phyloP scores from a whole-genome alignment of 2,329 filamentous ascomycete genomes.

The Cryphonectria naterciae region DNA sequence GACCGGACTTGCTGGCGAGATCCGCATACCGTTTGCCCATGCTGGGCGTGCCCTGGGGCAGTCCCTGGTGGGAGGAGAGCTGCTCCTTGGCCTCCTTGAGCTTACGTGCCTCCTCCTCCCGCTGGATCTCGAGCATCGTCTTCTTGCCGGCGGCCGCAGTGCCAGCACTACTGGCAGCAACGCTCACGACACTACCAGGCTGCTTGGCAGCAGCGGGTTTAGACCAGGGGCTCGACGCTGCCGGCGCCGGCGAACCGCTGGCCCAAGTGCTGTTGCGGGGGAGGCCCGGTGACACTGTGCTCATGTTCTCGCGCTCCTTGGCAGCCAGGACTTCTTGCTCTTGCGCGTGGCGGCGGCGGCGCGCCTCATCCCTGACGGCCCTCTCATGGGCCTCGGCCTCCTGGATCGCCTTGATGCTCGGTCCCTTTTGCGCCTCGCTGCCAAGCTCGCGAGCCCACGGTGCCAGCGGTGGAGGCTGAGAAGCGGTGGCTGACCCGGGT shows the following conservation, averaged over 20 bases:
- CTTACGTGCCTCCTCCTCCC: constrained; percentile 91
- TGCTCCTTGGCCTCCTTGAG: constrained; percentile 63
- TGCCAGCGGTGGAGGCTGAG: constrained; percentile 73
- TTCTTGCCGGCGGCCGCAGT: constrained; percentile 65
- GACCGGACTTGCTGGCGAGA: constrained; percentile 75
- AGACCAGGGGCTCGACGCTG: constrained; percentile 63
- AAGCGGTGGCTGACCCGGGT: constrained; percentile 41
- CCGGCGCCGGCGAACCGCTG: constrained; percentile 70
- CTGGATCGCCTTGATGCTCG: constrained; percentile 94
- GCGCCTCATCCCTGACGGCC: constrained; percentile 83
- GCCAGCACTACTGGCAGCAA: constrained; percentile 31
- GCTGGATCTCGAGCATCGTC: constrained; percentile 93
- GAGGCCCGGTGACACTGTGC: constrained; percentile 71
- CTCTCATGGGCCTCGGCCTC: constrained; percentile 93
- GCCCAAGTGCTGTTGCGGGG: constrained; percentile 91
- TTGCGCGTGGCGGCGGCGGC: constrained; percentile 74
- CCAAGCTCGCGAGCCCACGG: constrained; percentile 93
- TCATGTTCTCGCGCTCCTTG: constrained; percentile 63
- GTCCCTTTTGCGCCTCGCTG: constrained; percentile 73
- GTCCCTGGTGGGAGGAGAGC: constrained; percentile 49
- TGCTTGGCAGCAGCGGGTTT: constrained; percentile 61
- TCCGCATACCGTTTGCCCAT: constrained; percentile 91
- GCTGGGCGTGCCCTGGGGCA: constrained; percentile 49
- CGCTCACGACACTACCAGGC: constrained; percentile 21
- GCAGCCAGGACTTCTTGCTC: constrained; percentile 75